Conservation (phyloP, 116 monocot genomes). For the Cymodocea nodosa region DNA sequence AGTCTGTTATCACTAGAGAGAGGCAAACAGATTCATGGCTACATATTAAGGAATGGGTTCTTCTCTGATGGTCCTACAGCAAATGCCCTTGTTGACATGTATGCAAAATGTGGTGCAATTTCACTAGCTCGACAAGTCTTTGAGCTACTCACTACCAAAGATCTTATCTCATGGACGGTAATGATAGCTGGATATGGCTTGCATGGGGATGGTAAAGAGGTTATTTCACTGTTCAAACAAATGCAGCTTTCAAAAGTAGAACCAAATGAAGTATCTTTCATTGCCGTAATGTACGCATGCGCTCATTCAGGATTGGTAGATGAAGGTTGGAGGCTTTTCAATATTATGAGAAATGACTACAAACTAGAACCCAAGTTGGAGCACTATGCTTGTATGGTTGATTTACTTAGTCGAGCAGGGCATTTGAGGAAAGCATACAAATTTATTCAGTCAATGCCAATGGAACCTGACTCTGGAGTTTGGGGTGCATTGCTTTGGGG, state of each 20-base stretch:
- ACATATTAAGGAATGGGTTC: constrained; percentile 23
- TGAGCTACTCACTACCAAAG: constrained; percentile 21
- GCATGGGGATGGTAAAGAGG: constrained; percentile 48
- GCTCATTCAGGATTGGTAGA: constrained; percentile 54
- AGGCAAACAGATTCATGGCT: constrained; percentile 70
- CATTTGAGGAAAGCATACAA: constrained; percentile 34
- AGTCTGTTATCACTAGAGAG: constrained; percentile 47
- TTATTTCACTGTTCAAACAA: constrained; percentile 30
- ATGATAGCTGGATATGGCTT: constrained; percentile 73
- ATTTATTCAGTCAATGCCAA: constrained; percentile 61
- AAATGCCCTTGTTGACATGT: constrained; percentile 73
- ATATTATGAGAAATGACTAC: constrained; percentile 50
- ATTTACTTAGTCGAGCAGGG: constrained; percentile 52
- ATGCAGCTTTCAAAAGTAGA: neutral
- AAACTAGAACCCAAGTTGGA: constrained; percentile 45
- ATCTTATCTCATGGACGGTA: constrained; percentile 60
- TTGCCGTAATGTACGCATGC: constrained; percentile 52
- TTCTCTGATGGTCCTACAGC: constrained; percentile 20
- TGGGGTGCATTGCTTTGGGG: constrained; percentile 66
- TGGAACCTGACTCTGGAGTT: constrained; percentile 38
- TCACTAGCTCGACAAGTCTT: constrained; percentile 37
- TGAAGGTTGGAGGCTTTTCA: constrained; percentile 60
- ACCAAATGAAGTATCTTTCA: constrained; percentile 42
- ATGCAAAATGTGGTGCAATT: constrained; percentile 63
- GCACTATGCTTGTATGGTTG: constrained; percentile 68